A percentile compares a stretch with the other conserved stretches of the same genome.
Conservation (phyloP, 345 rosid genomes). For the Boechera divaricarpa region DNA sequence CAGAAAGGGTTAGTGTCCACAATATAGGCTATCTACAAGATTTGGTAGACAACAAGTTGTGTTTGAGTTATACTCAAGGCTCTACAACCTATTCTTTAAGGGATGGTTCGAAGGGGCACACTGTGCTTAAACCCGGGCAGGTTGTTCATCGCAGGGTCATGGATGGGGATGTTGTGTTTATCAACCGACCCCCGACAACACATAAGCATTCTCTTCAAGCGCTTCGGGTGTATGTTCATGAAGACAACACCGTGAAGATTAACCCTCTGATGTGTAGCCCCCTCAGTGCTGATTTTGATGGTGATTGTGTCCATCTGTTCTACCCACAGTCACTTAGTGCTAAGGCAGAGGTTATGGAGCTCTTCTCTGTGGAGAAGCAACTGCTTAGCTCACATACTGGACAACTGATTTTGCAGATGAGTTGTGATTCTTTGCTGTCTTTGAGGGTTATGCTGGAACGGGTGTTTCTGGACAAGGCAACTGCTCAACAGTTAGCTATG, state of each 20-base stretch:
- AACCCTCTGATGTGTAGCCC: constrained; percentile 95
- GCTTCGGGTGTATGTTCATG: constrained; percentile 85
- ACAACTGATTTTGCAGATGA: constrained; percentile 73
- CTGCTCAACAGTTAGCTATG: constrained; percentile 81
- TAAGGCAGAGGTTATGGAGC: constrained; percentile 94
- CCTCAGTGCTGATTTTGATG: constrained; percentile 96
- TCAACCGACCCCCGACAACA: constrained; percentile 95
- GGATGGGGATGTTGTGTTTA: constrained; percentile 94
- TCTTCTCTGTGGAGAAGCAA: constrained; percentile 92
- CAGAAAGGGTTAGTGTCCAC: constrained; percentile 81
- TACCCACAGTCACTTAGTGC: constrained; percentile 92
- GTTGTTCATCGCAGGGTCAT: constrained; percentile 82
- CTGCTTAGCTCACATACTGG: constrained; percentile 94
- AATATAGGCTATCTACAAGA: constrained; percentile 66
- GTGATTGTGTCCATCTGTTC: constrained; percentile 91
- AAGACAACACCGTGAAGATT: constrained; percentile 92
- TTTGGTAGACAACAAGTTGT: constrained; percentile 74
- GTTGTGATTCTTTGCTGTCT: constrained; percentile 76
- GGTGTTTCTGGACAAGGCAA: constrained; percentile 55
- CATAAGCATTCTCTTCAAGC: constrained; percentile 97
- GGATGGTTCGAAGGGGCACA: constrained; percentile 93
- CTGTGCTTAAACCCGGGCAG: constrained; percentile 79
- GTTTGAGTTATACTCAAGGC: constrained; percentile 80
- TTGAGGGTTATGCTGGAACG: constrained; percentile 64
- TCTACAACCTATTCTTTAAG: constrained; percentile 74